Percentiles rank a stretch among this genome's conserved stretches.
phyloP scores from a whole-genome alignment of 2,329 filamentous ascomycete species.

The Cercospora sp. region DNA sequence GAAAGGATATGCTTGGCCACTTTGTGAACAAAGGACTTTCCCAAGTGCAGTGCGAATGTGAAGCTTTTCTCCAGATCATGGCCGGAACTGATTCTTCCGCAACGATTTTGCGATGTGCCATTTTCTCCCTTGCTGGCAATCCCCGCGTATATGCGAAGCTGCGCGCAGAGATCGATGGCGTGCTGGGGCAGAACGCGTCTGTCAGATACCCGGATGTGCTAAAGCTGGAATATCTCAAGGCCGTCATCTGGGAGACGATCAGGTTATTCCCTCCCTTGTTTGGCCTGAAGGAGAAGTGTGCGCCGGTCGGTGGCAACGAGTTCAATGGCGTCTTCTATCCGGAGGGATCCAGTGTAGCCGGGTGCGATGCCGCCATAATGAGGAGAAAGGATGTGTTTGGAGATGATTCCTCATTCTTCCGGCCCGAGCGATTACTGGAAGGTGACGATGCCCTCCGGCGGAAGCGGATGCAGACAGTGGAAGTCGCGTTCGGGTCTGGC shows the following conservation, averaged over 20 bases:
- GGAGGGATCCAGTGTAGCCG: constrained; percentile 49
- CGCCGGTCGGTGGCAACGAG: constrained; percentile 32
- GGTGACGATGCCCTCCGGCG: constrained; percentile 38
- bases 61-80: constrained; percentile 46
- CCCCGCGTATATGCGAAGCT: constrained; percentile 49
- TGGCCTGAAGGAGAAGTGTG: constrained; percentile 32
- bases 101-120: constrained; percentile 52
- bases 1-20: constrained; percentile 54
- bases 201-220: constrained; percentile 31
- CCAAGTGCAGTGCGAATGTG: constrained; percentile 43
- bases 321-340: constrained; percentile 47
- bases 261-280: constrained; percentile 36
- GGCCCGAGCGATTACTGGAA: constrained; percentile 55
- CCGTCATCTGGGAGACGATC: constrained; percentile 38
- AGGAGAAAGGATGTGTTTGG: constrained; percentile 44
- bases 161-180: constrained; percentile 49
- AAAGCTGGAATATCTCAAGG: constrained; percentile 36
- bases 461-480: constrained; percentile 44
- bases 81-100: constrained; percentile 59
- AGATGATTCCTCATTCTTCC: constrained; percentile 46
- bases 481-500: constrained; percentile 51
- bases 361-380: constrained; percentile 46
- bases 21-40: constrained; percentile 48
- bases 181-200: constrained; percentile 17
- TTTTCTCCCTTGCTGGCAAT: constrained; percentile 52